phyloP scores from a whole-genome alignment of 129 eudicot genomes.

The Calendula officinalis region DNA sequence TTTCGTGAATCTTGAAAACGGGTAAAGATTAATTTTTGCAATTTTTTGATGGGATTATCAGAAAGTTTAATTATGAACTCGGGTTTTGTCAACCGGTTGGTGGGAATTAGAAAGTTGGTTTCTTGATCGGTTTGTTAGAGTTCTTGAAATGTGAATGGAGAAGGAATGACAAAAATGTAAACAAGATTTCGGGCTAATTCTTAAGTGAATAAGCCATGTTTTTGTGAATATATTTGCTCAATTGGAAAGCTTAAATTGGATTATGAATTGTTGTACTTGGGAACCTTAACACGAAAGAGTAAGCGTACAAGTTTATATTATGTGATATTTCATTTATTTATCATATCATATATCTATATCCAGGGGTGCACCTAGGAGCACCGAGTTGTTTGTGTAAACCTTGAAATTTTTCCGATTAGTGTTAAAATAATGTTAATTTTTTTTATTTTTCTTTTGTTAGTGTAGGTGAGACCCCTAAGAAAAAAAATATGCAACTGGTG shows the following conservation, averaged over 20 bases:
- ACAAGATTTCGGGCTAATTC: constrained; percentile 32
- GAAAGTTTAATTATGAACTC: constrained; percentile 16
- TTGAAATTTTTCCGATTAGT: no score
- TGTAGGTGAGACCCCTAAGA: no score
- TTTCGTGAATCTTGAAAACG: not conserved
- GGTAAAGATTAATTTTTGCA: constrained; percentile 15
- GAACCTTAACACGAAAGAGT: no score
- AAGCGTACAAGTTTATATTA: no score
- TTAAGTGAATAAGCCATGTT: constrained; percentile 29
- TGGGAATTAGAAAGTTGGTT: constrained; percentile 12
- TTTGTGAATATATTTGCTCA: constrained; percentile 37
- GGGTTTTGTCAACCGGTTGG: constrained; percentile 16
- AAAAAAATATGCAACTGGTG: no score
- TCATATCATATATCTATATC: no score
- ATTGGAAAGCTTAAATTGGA: constrained; percentile 12
- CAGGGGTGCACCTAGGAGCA: no score
- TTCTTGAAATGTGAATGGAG: constrained; percentile 7
- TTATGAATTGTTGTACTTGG: not conserved
- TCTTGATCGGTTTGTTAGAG: constrained; percentile 1
- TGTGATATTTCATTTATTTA: no score
- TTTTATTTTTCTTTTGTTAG: no score
- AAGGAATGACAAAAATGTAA: constrained; percentile 28
- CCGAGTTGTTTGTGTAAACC: no score
- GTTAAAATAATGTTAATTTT: no score
- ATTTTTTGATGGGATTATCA: constrained; percentile 37